Evolutionary conservation across 495 filamentous ascomycete species (phyloP), one percentile per base, ranked within the genome.

Genomic region (Hyphodiscus hymeniophilus): DNA sequence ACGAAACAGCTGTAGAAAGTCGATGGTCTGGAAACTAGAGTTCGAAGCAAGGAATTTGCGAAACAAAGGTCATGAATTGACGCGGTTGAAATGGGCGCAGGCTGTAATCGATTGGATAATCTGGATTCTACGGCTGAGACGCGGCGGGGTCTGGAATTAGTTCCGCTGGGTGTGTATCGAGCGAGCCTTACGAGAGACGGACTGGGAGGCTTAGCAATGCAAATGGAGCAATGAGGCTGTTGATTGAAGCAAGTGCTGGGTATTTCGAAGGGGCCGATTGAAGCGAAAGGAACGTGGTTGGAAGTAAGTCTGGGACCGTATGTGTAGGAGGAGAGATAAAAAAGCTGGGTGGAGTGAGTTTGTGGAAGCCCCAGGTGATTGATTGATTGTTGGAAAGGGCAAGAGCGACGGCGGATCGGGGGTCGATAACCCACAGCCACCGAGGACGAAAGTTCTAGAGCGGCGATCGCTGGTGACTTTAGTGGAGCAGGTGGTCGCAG

Each of bases 51-150:
- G 49, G 35, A 46, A 21, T n/a, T 40, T 8, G 34, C 34, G 43
- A 52, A 50, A 50, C 40, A 45, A 55, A 55, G 44, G 30, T 44
- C 22, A 31, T 43, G 39, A 39, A 40, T 51, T 51, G 35, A 42
- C 15, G 34, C 40, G 35, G 48, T 41, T 34, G 48, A 45, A 45
- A 42, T 56, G 39, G 54, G 21, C 42, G 16, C 42, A 35, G 48
- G 40, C 39, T 24, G 49, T 35, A 51, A 23, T n/a, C 20, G 48
- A 45, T 11, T 35, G 38, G 40, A n/a, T 23, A 46, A n/a, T n/a
- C n/a, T n/a, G 47, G 32, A 35, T 39, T n/a, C n/a, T n/a, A n/a
- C n/a, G 51, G 42, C 45, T 51, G 45, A 46, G 42, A 46, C 42
- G 42, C 49, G 49, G 49, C 42, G 49, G 49, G 49, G 49, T 46